Conservation (phyloP, 179 eudicot species). For the Camellia oleifera region DNA sequence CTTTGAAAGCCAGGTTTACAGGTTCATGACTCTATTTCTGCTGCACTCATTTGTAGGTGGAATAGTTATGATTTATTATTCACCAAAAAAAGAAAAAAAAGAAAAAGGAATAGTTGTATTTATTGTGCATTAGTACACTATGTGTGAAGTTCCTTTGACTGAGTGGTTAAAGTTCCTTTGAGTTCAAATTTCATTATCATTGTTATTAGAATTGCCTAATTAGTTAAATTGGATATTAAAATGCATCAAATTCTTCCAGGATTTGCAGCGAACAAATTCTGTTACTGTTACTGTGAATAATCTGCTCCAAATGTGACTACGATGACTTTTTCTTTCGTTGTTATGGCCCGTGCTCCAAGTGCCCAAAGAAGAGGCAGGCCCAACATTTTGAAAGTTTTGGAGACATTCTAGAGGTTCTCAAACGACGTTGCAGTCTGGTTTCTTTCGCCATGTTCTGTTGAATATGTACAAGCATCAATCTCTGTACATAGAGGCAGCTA, state of each 20-base stretch:
- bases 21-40: background rate
- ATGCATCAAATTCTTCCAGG: conserved; percentile 42
- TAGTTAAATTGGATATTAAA: background rate
- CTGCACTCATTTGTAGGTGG: background rate
- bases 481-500: conserved; percentile 8
- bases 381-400: background rate
- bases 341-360: background rate
- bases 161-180: background rate
- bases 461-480: background rate
- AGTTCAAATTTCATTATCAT: background rate
- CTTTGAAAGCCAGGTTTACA: background rate
- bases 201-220: background rate
- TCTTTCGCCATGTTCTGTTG: background rate
- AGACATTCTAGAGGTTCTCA: background rate
- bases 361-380: background rate
- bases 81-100: no score
- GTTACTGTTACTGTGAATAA: conserved; percentile 87
- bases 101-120: background rate
- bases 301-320: conserved; percentile 81
- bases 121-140: background rate
- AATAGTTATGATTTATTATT: no score
- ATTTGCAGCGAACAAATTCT: conserved; percentile 81
- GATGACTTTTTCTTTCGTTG: background rate
- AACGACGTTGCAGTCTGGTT: background rate
- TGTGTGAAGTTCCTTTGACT: background rate